Evolutionary conservation across 192 early-diverging fungal genomes (phyloP).

Genomic region (Coemansia sp.): DNA sequence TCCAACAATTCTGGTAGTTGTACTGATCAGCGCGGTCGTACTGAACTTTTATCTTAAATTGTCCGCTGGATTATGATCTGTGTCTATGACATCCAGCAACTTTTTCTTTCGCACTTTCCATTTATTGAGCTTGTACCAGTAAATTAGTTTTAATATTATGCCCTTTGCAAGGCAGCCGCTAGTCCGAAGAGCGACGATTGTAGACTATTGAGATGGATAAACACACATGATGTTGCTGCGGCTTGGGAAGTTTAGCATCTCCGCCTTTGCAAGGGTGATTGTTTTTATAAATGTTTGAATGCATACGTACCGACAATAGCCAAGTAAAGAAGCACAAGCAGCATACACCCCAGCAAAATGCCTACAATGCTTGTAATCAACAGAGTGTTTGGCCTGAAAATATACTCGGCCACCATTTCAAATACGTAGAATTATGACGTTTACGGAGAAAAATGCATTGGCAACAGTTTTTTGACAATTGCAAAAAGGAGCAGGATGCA

Average conservation of each 20-base stretch:
- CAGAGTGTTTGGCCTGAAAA: not conserved
- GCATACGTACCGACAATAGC: not conserved
- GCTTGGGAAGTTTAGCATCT: not conserved
- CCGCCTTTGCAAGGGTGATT: not conserved
- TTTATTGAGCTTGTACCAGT: not conserved
- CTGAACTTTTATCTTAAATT: slow-evolving; percentile 76
- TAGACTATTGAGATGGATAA: not conserved
- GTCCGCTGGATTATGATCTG: slow-evolving; percentile 16
- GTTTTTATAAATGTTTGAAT: not conserved
- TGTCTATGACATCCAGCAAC: not conserved
- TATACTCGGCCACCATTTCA: not conserved
- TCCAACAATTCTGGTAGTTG: slow-evolving; percentile 52
- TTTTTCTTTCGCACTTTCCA: not conserved
- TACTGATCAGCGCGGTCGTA: slow-evolving; percentile 65
- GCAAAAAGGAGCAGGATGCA: not conserved
- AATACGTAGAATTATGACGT: not conserved
- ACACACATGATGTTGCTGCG: no score
- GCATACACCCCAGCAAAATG: slow-evolving; percentile 5
- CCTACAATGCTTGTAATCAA: slow-evolving; percentile 4
- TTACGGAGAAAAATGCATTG: not conserved
- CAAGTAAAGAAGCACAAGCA: not conserved
- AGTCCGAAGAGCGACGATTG: slow-evolving; percentile 1
- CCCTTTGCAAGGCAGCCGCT: not conserved
- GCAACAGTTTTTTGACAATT: not conserved
- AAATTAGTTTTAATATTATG: not conserved